Conservation (phyloP, 306 rosid species). For the Begonia loranthoides region DNA sequence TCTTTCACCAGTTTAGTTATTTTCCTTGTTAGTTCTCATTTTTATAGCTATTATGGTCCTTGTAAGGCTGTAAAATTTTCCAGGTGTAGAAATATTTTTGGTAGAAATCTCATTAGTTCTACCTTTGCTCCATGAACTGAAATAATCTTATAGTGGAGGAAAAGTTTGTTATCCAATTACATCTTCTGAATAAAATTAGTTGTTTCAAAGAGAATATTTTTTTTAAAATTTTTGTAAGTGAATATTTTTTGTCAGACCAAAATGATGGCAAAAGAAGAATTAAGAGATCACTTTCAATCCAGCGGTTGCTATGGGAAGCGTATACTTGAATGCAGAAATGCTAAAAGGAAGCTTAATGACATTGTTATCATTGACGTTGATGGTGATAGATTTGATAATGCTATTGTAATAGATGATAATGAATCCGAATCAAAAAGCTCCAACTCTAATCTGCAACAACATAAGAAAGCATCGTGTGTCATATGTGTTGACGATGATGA, state of each 20-base stretch:
- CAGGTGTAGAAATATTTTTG: no score
- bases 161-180: no score
- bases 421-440: constrained; percentile 19
- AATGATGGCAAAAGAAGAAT: constrained; percentile 40
- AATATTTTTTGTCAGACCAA: constrained; percentile 17
- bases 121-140: no score
- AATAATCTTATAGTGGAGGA: no score
- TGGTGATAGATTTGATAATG: constrained; percentile 39
- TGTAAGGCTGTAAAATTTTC: no score
- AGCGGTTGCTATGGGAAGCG: constrained; percentile 33
- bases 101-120: no score
- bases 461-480: constrained; percentile 16
- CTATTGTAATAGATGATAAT: constrained; percentile 32
- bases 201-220: no score
- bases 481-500: constrained; percentile 48
- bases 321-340: constrained; percentile 9
- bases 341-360: constrained; percentile 21
- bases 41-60: no score
- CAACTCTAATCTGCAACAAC: constrained; percentile 24
- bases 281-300: constrained; percentile 29
- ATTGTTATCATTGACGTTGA: constrained; percentile 55
- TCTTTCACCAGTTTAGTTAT: no score
- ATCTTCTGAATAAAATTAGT: no score
- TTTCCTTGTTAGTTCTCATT: no score
- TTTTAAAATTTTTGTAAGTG: background rate